These are phyloP conservation scores for Penicillium fuscoglaucum DNA, from an alignment of 2,329 filamentous ascomycete species.

Conservation along the genomic window DNA sequence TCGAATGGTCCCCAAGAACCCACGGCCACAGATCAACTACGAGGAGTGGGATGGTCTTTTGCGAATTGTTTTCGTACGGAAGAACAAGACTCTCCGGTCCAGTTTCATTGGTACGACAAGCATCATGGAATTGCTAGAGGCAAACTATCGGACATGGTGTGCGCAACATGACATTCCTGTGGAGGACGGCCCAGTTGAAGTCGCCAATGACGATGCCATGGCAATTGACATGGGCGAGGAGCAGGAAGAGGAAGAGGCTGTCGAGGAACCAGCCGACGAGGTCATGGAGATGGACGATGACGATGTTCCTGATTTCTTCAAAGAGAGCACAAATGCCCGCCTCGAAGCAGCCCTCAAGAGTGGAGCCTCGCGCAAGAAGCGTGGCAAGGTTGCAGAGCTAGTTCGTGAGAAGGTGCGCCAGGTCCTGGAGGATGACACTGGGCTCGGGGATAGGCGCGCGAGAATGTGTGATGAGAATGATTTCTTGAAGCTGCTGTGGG, in stretches of 20 bases:
- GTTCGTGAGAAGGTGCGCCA: conserved; percentile 85
- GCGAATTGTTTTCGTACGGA: conserved; percentile 77
- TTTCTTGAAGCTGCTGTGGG: conserved; percentile 76
- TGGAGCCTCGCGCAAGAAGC: conserved; percentile 65
- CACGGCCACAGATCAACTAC: conserved; percentile 83
- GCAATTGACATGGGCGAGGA: conserved; percentile 38
- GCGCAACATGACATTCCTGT: conserved; percentile 78
- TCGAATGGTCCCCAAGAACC: conserved; percentile 81
- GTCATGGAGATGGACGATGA: conserved; percentile 56
- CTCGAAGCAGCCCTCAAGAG: conserved; percentile 43
- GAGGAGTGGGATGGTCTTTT: conserved; percentile 94
- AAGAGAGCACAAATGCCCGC: conserved; percentile 53
- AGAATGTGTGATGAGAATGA: conserved; percentile 90
- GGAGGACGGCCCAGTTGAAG: conserved; percentile 61
- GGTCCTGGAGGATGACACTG: conserved; percentile 78
- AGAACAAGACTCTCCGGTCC: conserved; percentile 85
- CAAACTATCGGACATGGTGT: conserved; percentile 88
- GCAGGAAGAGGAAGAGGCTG: conserved; percentile 23
- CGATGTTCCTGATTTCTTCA: conserved; percentile 81
- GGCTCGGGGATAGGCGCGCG: conserved; percentile 76
- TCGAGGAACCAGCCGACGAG: conserved; percentile 52
- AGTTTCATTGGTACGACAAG: conserved; percentile 78
- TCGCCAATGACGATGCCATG: conserved; percentile 37
- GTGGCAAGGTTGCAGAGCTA: conserved; percentile 75
- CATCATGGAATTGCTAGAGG: conserved; percentile 77